Evolutionary conservation across 1,284 basidiomycete genomes (phyloP).

Genomic region (Puccinia hordei): DNA sequence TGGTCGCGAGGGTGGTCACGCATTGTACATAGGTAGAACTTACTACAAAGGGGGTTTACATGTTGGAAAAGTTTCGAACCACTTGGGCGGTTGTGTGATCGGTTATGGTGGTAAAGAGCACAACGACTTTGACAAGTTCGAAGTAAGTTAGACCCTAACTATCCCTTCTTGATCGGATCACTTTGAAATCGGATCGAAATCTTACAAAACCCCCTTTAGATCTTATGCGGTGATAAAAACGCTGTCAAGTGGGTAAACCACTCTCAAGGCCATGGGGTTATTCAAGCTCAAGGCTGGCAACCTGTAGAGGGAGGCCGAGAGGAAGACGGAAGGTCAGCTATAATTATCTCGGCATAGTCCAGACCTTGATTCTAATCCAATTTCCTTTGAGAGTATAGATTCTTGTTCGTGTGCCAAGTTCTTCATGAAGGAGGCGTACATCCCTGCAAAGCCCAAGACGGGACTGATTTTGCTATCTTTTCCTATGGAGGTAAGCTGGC

Average conservation of each 20-base stretch:
- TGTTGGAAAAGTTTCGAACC: conserved; percentile 35
- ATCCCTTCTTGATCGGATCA: background rate
- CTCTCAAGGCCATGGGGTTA: conserved; percentile 14
- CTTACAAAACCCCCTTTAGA: background rate
- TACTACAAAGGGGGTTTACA: conserved; percentile 43
- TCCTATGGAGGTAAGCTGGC: conserved; percentile 23
- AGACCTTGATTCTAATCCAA: background rate
- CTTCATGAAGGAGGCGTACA: conserved; percentile 43
- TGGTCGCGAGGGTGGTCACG: conserved; percentile 39
- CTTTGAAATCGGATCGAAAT: background rate
- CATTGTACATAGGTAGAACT: conserved; percentile 36
- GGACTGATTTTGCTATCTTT: conserved; percentile 38
- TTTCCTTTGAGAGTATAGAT: background rate
- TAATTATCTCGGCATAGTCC: background rate
- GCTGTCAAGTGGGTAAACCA: conserved; percentile 39
- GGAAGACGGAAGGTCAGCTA: conserved; percentile 36
- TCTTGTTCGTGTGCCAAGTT: conserved; percentile 46
- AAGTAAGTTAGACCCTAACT: conserved; percentile 4
- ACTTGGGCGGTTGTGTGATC: conserved; percentile 41
- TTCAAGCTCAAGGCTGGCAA: conserved; percentile 42
- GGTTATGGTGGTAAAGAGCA: conserved; percentile 38
- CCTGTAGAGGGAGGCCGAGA: conserved; percentile 46
- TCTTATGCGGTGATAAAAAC: conserved; percentile 40
- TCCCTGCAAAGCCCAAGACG: conserved; percentile 42
- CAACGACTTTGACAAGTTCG: conserved; percentile 45